These are phyloP conservation scores for Capsella rubella DNA, from an alignment of 441 rosid species.

Conservation along the genomic window DNA sequence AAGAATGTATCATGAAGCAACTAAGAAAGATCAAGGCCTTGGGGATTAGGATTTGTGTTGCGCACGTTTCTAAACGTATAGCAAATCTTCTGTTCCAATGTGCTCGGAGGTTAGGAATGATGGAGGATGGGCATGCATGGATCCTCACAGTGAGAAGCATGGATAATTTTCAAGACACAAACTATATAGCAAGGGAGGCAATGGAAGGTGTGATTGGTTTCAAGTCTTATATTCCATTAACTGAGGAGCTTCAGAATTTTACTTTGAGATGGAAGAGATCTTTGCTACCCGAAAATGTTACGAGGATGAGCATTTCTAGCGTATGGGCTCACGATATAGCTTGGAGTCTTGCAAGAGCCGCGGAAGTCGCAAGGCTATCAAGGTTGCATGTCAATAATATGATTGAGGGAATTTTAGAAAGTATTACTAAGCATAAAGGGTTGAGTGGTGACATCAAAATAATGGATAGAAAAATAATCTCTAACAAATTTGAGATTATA, in stretches of 20 bases:
- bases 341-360: neutral
- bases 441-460: neutral
- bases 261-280: slow-evolving; percentile 6
- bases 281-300: neutral
- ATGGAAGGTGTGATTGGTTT: slow-evolving; percentile 1
- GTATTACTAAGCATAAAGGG: neutral
- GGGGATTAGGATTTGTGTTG: neutral
- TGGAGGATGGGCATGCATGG: slow-evolving; percentile 1
- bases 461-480: neutral
- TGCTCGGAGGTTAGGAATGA: neutral
- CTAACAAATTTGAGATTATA: neutral
- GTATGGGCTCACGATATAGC: neutral
- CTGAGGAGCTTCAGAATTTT: neutral
- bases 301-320: neutral
- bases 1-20: neutral
- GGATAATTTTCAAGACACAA: neutral
- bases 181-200: neutral
- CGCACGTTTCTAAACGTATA: neutral
- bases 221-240: neutral
- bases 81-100: neutral
- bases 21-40: neutral
- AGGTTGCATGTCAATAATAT: neutral
- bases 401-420: neutral
- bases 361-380: neutral
- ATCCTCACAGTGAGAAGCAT: neutral